A percentile compares a stretch with the other conserved stretches of the same genome.
These are phyloP conservation scores for Dioscorea cayenensis DNA, from an alignment of 116 monocot species.

Conservation along the genomic window DNA sequence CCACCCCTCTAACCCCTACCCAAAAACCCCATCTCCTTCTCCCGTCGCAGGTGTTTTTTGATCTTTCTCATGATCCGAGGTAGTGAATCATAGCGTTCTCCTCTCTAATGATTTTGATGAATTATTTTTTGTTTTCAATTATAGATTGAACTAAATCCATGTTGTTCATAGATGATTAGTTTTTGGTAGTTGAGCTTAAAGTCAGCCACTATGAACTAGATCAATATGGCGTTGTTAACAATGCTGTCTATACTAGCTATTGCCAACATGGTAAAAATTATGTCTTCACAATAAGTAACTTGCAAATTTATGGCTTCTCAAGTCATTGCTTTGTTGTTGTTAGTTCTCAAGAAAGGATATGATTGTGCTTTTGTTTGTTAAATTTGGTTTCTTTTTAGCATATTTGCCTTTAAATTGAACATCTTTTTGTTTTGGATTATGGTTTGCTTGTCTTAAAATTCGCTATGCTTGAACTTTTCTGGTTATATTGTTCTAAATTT, in stretches of 20 bases:
- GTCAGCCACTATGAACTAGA: slow-evolving; percentile 95
- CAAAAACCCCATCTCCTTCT: neutral
- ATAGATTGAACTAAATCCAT: too few relatives aligned
- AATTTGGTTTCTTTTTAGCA: too few relatives aligned
- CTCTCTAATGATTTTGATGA: neutral
- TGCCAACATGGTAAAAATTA: slow-evolving; percentile 71
- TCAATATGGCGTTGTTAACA: slow-evolving; percentile 17
- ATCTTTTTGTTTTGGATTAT: too few relatives aligned
- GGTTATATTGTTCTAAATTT: too few relatives aligned
- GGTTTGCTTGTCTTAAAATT: too few relatives aligned
- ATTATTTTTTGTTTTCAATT: neutral
- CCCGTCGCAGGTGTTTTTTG: neutral
- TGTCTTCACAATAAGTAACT: too few relatives aligned
- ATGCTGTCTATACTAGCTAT: slow-evolving; percentile 78
- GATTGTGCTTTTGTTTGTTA: too few relatives aligned
- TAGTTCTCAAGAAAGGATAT: too few relatives aligned
- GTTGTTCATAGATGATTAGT: slow-evolving; percentile 17
- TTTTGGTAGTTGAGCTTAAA: slow-evolving; percentile 27
- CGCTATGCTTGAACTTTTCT: too few relatives aligned
- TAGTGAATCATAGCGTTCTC: neutral
- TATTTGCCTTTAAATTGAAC: too few relatives aligned
- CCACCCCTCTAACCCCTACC: neutral
- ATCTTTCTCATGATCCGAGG: neutral
- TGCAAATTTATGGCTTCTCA: too few relatives aligned
- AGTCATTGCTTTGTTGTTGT: too few relatives aligned